Evolutionary conservation across 768 basidiomycete genomes (phyloP), one percentile per base, ranked within the genome.

Genomic region (Clitopilus passeckerianus): DNA sequence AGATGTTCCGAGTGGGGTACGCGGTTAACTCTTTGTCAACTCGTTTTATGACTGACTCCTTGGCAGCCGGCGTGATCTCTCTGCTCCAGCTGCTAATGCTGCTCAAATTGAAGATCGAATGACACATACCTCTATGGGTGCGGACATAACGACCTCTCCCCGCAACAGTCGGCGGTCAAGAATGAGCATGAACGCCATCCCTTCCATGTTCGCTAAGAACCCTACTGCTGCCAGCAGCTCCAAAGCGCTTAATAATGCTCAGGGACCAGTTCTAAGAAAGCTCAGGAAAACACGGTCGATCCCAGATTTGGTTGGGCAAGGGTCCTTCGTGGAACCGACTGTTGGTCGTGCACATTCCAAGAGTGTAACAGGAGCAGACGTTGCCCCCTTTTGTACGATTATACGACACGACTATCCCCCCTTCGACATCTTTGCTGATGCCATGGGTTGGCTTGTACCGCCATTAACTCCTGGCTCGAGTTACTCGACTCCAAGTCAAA

Each of bases 1-100:
- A 81, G 68, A 84, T 89, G 79, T 92, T 78, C 73, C 87, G 91
- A 54, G 81, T 94, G 50, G 86, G 89, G 90, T 91, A 61, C 71
- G 86, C 80, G 30, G 41, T 50, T 34, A 56, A 14, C 3, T 60
- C 57, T 34, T 43, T 46, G 43, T 46, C 10, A 54, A 14, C 27
- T 22, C 16, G 50, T 41, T 57, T 52, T 30, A 37, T 53, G 20
- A 56, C 53, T 56, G 34, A 43, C 46, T 50, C 54, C 53, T 53
- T 65, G 53, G 20, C 62, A 90, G 88, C 58, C 80, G 78, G 58
- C 85, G 86, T 56, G 85, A 84, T 64, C 74, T 83, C 27, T 76
- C 82, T 44, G 85, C 89, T 1, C 88, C 89, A 7, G 84, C 76
- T 16, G 79, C 77, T 7, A 79, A 80, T 12, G 72, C 77, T 10